Evolutionary conservation across 2,329 filamentous ascomycete species (phyloP), one percentile per base, ranked within the genome.

Genomic region (Fusarium sp.): DNA sequence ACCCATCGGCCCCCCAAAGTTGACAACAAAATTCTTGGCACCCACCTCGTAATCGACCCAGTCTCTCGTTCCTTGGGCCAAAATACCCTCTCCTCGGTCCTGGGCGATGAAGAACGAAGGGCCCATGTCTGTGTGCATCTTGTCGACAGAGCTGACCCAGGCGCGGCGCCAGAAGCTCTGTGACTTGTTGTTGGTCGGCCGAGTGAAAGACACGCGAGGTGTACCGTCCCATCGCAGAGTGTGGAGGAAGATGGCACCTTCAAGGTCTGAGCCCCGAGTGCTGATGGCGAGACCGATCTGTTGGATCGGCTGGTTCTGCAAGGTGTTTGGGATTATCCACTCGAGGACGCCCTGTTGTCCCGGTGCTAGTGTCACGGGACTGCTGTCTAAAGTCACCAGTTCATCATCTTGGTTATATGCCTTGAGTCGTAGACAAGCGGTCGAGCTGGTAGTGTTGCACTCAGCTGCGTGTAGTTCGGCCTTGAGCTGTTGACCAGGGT

Each of bases 121-220:
- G 11, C 44, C 44, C 60, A 62, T 62, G 46, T 40, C 31, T 14
- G 44, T 55, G 33, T 62, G 60, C 44, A 62, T 53, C 44, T 62
- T 62, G 46, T 53, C 20, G 20, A 62, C 35, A 10, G 44, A 53
- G 36, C 14, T 62, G 31, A 62, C 60, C 60, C 60, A 62, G 31
- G 60, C 44, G 10, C 60, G 60, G 35, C 31, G 46, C 60, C 60
- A 62, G 60, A 62, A 62, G 35, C 60, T 62, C 44, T 62, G 44
- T 7, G 60, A 38, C 44, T 33, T 33, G 31, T 42, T 62, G 22
- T 40, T 53, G 11, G 60, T 11, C 10, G 60, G 44, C 3, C 44
- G 60, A 17, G 36, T 62, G 8, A 62, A 24, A 20, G 31, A 20
- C 11, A 40, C 40, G 5, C 60, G 60, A 33, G 60, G 60, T 42